These are phyloP conservation scores for Colletotrichum destructivum DNA, from an alignment of 2,329 filamentous ascomycete genomes.

Conservation along the genomic window DNA sequence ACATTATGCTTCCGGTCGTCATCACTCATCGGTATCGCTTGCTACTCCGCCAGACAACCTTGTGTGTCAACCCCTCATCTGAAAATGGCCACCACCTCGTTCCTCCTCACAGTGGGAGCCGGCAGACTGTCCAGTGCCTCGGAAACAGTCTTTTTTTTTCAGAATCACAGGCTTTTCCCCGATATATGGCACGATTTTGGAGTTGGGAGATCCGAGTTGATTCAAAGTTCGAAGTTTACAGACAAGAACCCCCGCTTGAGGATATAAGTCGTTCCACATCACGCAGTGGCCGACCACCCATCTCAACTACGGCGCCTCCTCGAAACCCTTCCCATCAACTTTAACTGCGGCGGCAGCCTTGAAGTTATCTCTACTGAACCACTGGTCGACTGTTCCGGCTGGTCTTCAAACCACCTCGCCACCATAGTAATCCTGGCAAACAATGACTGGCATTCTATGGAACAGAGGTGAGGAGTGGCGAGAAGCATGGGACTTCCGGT, in stretches of 20 bases:
- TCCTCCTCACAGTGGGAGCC: not conserved
- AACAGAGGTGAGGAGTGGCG: constrained; percentile 42
- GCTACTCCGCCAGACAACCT: not conserved
- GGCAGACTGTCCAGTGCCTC: not conserved
- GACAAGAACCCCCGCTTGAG: not conserved
- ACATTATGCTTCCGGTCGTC: no score
- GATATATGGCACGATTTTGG: not conserved
- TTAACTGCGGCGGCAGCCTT: no score
- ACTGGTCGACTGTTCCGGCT: not conserved
- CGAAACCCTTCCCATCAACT: not conserved
- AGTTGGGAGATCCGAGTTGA: not conserved
- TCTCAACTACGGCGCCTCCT: not conserved
- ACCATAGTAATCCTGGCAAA: not conserved
- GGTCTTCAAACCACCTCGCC: not conserved
- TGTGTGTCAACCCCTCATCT: constrained; percentile 27
- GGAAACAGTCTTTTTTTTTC: not conserved
- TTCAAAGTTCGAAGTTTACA: not conserved
- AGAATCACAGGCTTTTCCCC: not conserved
- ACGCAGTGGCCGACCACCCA: not conserved
- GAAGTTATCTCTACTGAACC: not conserved
- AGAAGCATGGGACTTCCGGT: constrained; percentile 74
- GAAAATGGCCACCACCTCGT: constrained; percentile 33
- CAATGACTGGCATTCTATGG: constrained; percentile 40
- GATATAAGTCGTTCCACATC: constrained; percentile 27
- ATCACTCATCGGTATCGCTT: no score